These are phyloP conservation scores for Hippophae rhamnoides DNA, from an alignment of 306 rosid species.

Conservation along the genomic window DNA sequence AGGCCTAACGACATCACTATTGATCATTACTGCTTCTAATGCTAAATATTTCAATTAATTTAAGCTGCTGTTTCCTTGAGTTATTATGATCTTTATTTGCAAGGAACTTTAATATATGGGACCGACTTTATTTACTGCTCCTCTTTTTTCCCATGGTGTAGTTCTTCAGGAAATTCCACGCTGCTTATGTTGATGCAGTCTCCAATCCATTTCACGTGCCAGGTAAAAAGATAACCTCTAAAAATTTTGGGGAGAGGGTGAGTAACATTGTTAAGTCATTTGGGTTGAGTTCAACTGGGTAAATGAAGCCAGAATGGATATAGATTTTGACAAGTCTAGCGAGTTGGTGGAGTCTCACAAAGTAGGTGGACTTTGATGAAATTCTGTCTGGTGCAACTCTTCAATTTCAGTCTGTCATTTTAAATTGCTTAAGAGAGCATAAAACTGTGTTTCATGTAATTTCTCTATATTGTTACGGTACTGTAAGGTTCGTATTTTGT, in stretches of 20 bases:
- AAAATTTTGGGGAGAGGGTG: conserved; percentile 77
- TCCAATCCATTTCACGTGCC: conserved; percentile 92
- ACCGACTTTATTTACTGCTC: conserved; percentile 11
- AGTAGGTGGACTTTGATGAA: too few species aligned
- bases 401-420: conserved; percentile 1
- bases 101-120: background rate
- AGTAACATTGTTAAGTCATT: conserved; percentile 89
- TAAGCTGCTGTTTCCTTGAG: conserved; percentile 7
- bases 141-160: conserved; percentile 18
- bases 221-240: conserved; percentile 88
- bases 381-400: background rate
- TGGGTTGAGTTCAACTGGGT: conserved; percentile 58
- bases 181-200: conserved; percentile 86
- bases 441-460: too few species aligned
- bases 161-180: conserved; percentile 88
- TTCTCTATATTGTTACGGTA: too few species aligned
- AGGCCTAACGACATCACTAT: background rate
- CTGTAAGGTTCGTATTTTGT: too few species aligned
- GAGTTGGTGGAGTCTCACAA: background rate
- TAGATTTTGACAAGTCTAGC: too few species aligned
- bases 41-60: background rate
- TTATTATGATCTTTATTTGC: background rate
- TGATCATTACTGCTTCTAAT: background rate
- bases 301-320: conserved; percentile 17
- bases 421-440: too few species aligned